Evolutionary conservation across 148 eudicot species (phyloP).

Genomic region (Amaranthus cruentus): DNA sequence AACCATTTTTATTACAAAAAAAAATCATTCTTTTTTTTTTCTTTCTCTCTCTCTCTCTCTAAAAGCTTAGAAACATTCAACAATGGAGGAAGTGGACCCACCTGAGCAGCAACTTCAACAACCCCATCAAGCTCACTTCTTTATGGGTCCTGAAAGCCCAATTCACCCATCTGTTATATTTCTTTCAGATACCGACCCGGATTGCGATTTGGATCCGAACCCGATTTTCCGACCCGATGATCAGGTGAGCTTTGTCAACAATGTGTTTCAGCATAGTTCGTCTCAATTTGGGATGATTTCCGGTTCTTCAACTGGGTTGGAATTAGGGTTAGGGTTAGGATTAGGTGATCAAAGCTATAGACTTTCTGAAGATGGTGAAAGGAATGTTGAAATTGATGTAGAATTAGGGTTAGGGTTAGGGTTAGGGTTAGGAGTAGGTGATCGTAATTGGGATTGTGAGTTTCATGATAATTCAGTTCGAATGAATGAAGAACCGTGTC

Average conservation of each 20-base stretch:
- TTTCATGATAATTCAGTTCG: neutral
- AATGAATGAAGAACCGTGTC: conserved; percentile 16
- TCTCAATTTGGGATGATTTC: conserved; percentile 8
- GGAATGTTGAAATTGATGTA: conserved; percentile 25
- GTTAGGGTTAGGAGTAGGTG: neutral
- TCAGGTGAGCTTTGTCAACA: conserved; percentile 47
- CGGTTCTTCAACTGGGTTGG: conserved; percentile 11
- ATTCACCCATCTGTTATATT: conserved; percentile 10
- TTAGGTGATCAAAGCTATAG: conserved; percentile 17
- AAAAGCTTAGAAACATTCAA: neutral
- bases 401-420: conserved; percentile 47
- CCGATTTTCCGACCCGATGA: conserved; percentile 13
- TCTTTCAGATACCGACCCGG: conserved; percentile 23
- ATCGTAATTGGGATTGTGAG: neutral
- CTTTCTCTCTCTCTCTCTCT: neutral
- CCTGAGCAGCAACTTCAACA: neutral
- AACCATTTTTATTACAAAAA: neutral
- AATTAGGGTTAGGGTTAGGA: conserved; percentile 12
- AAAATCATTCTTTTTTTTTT: neutral
- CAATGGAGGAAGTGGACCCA: conserved; percentile 17
- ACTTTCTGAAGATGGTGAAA: conserved; percentile 16
- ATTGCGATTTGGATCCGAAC: conserved; percentile 18
- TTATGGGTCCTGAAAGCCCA: conserved; percentile 12
- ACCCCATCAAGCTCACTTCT: neutral
- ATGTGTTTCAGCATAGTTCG: conserved; percentile 37